A percentile compares a stretch with the other conserved stretches of the same genome.
Evolutionary conservation across 257 asterid species (phyloP).

Genomic region (Salvia splendens): DNA sequence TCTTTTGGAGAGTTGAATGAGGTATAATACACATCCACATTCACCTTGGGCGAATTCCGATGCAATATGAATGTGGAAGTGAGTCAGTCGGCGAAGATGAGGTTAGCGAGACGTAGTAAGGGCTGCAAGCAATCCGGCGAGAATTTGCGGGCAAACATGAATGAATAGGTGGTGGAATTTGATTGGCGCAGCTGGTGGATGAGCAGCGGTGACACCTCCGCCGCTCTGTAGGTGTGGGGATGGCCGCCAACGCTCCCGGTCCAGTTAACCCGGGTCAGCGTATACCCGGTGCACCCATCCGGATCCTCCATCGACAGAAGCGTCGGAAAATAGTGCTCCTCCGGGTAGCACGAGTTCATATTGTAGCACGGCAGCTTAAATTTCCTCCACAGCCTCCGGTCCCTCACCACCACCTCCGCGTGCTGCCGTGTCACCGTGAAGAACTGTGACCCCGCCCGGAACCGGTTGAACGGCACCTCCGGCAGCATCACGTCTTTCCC

Average conservation of each 20-base stretch:
- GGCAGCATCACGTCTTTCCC: slow-evolving; percentile 64
- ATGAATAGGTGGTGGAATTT: slow-evolving; percentile 48
- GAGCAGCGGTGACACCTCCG: slow-evolving; percentile 55
- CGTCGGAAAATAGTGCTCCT: slow-evolving; percentile 81
- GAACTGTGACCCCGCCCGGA: slow-evolving; percentile 80
- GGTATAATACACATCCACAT: too few relatives aligned
- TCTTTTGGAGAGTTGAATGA: too few relatives aligned
- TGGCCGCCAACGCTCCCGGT: slow-evolving; percentile 62
- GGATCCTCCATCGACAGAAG: slow-evolving; percentile 79
- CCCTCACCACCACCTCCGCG: slow-evolving; percentile 52
- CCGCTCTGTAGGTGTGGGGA: slow-evolving; percentile 59
- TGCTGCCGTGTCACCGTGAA: slow-evolving; percentile 56
- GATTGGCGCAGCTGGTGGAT: slow-evolving; percentile 46
- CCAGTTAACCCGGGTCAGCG: slow-evolving; percentile 81
- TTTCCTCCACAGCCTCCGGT: slow-evolving; percentile 63
- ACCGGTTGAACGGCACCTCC: slow-evolving; percentile 52
- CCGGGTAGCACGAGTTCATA: slow-evolving; percentile 64
- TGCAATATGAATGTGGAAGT: too few relatives aligned
- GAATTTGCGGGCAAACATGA: slow-evolving; percentile 71
- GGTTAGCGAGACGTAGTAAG: slow-evolving; percentile 26
- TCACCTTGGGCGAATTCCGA: too few relatives aligned
- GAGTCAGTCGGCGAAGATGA: too few relatives aligned
- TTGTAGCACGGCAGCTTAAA: slow-evolving; percentile 59
- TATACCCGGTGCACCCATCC: slow-evolving; percentile 48
- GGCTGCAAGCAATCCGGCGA: slow-evolving; percentile 77